Conservation (phyloP, 2,329 filamentous ascomycete genomes). For the Ophioceras dolichostomum region DNA sequence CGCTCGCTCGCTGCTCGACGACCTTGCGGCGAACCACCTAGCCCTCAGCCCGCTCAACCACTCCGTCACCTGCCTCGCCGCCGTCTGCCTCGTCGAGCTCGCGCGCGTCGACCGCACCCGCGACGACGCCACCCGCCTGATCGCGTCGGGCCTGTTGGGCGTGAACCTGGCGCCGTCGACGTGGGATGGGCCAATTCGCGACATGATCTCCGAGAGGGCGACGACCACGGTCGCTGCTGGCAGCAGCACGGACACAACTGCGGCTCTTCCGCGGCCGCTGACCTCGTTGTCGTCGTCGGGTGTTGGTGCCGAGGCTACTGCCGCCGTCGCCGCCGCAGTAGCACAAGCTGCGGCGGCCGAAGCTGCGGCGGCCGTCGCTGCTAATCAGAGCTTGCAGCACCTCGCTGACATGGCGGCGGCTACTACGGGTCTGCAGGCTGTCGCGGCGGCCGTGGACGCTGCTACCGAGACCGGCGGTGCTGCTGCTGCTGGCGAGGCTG, state of each 20-base stretch:
- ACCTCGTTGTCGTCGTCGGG: slow-evolving; percentile 16
- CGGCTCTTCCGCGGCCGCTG: no score
- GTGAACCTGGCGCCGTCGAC: slow-evolving; percentile 32
- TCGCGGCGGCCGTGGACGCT: slow-evolving; percentile 3
- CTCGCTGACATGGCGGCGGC: slow-evolving; percentile 29
- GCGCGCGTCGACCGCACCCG: slow-evolving; percentile 18
- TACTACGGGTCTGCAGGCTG: slow-evolving; percentile 14
- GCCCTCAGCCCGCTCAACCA: slow-evolving; percentile 50
- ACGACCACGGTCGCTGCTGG: no score
- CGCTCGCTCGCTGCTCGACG: slow-evolving; percentile 43
- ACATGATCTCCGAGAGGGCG: no score
- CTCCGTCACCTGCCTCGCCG: slow-evolving; percentile 49
- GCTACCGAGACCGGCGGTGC: slow-evolving; percentile 7
- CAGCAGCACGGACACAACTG: slow-evolving; percentile 13
- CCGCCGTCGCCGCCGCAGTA: background rate
- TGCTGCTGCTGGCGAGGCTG: slow-evolving; percentile 7
- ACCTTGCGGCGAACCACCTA: slow-evolving; percentile 36
- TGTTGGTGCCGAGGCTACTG: slow-evolving; percentile 4
- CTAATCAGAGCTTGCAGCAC: slow-evolving; percentile 43
- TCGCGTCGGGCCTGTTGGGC: slow-evolving; percentile 44
- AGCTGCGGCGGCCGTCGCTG: slow-evolving; percentile 12
- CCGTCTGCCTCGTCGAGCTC: slow-evolving; percentile 21
- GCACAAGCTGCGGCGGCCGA: slow-evolving; percentile 4
- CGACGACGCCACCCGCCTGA: slow-evolving; percentile 42
- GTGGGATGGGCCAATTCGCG: slow-evolving; percentile 45